These are phyloP conservation scores for Xerocomellus intermedius DNA, from an alignment of 768 basidiomycete genomes.

Conservation along the genomic window DNA sequence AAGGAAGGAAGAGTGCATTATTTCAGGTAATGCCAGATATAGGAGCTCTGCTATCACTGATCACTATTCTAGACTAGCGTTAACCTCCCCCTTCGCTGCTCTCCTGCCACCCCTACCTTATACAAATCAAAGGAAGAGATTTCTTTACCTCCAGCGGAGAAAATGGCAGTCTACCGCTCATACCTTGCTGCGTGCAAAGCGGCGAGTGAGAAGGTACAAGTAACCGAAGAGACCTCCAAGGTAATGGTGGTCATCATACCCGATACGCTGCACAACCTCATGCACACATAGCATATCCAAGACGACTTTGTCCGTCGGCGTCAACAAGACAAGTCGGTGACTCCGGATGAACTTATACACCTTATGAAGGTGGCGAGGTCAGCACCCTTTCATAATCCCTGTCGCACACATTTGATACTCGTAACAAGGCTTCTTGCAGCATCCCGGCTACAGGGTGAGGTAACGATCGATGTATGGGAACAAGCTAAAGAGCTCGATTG, in stretches of 20 bases:
- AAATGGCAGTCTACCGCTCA: slow-evolving; percentile 53
- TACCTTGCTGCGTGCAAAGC: slow-evolving; percentile 59
- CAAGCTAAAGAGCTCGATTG: slow-evolving; percentile 59
- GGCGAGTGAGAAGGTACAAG: slow-evolving; percentile 45
- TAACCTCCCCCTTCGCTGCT: slow-evolving; percentile 47
- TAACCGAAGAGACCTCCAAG: slow-evolving; percentile 57
- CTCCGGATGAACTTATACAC: slow-evolving; percentile 63
- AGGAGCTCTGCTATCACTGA: not conserved
- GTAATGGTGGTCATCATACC: slow-evolving; percentile 34
- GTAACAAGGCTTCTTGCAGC: slow-evolving; percentile 57
- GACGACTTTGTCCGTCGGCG: slow-evolving; percentile 62
- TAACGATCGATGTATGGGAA: slow-evolving; percentile 64
- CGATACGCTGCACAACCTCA: not conserved
- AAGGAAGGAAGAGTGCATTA: slow-evolving; percentile 69
- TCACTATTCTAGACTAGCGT: slow-evolving; percentile 50
- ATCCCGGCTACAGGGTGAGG: slow-evolving; percentile 53
- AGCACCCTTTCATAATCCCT: slow-evolving; percentile 13
- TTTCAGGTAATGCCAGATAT: slow-evolving; percentile 50
- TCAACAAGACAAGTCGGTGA: slow-evolving; percentile 37
- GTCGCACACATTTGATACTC: slow-evolving; percentile 1
- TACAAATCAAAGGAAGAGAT: slow-evolving; percentile 51
- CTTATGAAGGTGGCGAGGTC: slow-evolving; percentile 72
- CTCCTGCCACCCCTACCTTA: slow-evolving; percentile 32
- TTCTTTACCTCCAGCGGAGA: slow-evolving; percentile 44
- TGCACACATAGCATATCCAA: slow-evolving; percentile 60